Evolutionary conservation across 2,329 filamentous ascomycete genomes (phyloP), one percentile per base, ranked within the genome.

Genomic region (Juglanconis sp.): DNA sequence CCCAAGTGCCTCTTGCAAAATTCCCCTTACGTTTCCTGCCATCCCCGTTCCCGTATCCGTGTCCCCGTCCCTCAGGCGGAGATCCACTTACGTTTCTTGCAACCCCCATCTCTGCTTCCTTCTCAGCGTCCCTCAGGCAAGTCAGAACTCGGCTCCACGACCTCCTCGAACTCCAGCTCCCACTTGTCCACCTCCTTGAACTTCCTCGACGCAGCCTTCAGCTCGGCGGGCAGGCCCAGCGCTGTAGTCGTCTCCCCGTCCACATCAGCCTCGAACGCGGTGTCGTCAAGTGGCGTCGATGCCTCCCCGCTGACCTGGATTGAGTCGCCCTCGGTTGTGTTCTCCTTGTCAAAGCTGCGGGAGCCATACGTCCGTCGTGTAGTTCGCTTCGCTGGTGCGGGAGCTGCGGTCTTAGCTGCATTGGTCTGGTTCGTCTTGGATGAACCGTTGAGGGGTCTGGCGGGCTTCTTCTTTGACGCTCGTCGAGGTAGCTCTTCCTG

Each of bases 181-280:
- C 86, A 90, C 72, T 81, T 77, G 70, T 90, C 87, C 46, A 90
- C 87, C 72, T 89, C 87, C 70, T 83, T 79, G 67, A 90, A 90
- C 72, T 89, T 89, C 69, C 77, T 80, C 9, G 78, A 78, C 46
- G 85, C 83, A 53, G 79, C 76, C 72, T 83, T 83, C 63, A 90
- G 74, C 76, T 87, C 85, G 47, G 81, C 72, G 31, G 80, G 75
- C 52, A 80, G 69, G 6, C 74, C 70, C 69, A 68, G 76, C 44
- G 65, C 72, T 66, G 68, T 73, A 67, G 65, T 74, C 73, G 68
- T 71, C 71, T 53, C 72, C 65, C 63, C 73, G 5, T 66, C 69
- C 15, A 60, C 69, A 31, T 65, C 64, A 6, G 56, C 65, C 3
- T 66, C 65, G 5, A 73, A 76, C 66, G 79, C 76, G 0, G 76